Conservation (phyloP, 495 filamentous ascomycete species). For the Acidomyces sp. region DNA sequence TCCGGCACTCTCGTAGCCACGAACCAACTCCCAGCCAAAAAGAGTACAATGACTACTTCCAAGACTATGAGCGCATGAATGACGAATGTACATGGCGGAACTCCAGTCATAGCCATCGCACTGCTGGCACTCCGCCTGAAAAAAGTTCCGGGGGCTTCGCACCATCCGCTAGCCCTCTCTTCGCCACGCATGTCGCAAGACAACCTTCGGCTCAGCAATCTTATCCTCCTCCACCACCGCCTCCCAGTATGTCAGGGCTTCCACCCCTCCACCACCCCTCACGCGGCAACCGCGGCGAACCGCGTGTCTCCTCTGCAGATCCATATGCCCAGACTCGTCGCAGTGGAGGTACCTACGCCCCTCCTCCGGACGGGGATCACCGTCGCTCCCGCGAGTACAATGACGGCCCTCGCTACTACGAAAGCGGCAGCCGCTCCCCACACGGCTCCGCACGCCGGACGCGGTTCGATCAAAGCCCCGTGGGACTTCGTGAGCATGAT, state of each 20-base stretch:
- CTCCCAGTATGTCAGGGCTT: no score
- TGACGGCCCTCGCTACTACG: slow-evolving; percentile 2
- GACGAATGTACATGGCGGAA: slow-evolving; percentile 7
- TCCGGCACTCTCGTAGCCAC: slow-evolving; percentile 24
- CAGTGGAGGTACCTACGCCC: no score
- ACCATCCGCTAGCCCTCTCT: slow-evolving; percentile 26
- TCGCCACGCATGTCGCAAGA: slow-evolving; percentile 27
- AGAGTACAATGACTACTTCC: slow-evolving; percentile 24
- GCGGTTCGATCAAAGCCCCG: slow-evolving; percentile 8
- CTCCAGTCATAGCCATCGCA: background rate
- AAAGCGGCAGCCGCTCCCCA: background rate
- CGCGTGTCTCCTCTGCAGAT: background rate
- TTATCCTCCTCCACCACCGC: no score
- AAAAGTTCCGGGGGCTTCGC: slow-evolving; percentile 16
- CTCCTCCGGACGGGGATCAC: no score
- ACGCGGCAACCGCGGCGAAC: background rate
- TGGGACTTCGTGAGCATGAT: background rate
- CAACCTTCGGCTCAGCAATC: no score
- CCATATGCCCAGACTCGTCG: slow-evolving; percentile 3
- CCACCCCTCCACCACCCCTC: slow-evolving; percentile 6
- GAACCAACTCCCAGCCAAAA: slow-evolving; percentile 25
- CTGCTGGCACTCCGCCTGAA: background rate
- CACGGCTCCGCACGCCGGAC: slow-evolving; percentile 3
- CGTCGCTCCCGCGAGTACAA: slow-evolving; percentile 2
- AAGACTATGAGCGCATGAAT: slow-evolving; percentile 1